A percentile compares a stretch with the other conserved stretches of the same genome.
phyloP scores from a whole-genome alignment of 768 basidiomycete species.

The Suillus cothurnatus region DNA sequence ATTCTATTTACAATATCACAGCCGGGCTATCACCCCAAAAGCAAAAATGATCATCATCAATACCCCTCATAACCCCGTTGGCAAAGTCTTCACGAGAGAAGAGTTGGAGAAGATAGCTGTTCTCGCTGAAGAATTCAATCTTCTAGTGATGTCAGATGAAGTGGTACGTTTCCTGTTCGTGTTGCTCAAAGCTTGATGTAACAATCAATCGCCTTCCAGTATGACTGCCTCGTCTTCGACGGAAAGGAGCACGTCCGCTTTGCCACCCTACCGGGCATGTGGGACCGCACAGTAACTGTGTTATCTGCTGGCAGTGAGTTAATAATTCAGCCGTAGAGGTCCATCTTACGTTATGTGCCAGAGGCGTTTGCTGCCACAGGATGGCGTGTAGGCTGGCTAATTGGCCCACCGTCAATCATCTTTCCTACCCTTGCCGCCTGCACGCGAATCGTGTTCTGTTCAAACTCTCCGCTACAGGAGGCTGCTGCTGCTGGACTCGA shows the following conservation, averaged over 20 bases:
- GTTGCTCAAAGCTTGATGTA: not conserved
- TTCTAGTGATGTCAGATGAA: slow-evolving; percentile 94
- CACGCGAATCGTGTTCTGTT: slow-evolving; percentile 94
- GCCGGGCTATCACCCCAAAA: slow-evolving; percentile 81
- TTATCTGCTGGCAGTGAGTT: slow-evolving; percentile 90
- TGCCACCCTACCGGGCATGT: slow-evolving; percentile 95
- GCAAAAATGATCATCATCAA: slow-evolving; percentile 96
- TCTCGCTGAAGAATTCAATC: slow-evolving; percentile 88
- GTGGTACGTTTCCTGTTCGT: slow-evolving; percentile 58
- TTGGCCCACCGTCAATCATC: slow-evolving; percentile 84
- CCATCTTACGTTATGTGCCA: slow-evolving; percentile 32
- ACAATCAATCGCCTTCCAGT: slow-evolving; percentile 46
- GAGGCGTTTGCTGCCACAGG: slow-evolving; percentile 97
- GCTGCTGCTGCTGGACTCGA: slow-evolving; percentile 91
- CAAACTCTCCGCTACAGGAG: slow-evolving; percentile 94
- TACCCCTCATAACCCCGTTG: slow-evolving; percentile 98
- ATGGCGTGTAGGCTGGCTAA: slow-evolving; percentile 97
- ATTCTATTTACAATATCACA: slow-evolving; percentile 25
- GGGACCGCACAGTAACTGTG: slow-evolving; percentile 96
- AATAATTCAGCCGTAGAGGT: not conserved
- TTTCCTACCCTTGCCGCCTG: slow-evolving; percentile 85
- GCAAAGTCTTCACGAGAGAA: slow-evolving; percentile 86
- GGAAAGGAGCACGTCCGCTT: slow-evolving; percentile 89
- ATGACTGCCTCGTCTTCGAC: slow-evolving; percentile 92
- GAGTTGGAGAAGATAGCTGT: slow-evolving; percentile 87